Evolutionary conservation across 2,329 filamentous ascomycete species (phyloP).

Genomic region (Alternaria dauci): DNA sequence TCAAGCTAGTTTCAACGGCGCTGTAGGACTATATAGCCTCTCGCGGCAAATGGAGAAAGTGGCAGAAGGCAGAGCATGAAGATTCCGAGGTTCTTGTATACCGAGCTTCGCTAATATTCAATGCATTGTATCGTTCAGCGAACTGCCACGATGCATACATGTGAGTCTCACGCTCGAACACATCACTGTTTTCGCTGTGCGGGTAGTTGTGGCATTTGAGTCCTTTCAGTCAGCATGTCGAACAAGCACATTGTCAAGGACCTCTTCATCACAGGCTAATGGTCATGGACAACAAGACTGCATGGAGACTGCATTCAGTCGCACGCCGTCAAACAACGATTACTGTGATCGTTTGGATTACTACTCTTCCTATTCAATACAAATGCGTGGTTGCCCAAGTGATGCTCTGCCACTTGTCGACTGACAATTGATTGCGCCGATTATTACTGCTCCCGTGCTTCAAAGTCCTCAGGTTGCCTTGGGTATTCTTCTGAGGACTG

Average conservation of each 20-base stretch:
- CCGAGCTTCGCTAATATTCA: background rate
- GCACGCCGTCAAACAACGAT: background rate
- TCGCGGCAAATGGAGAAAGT: background rate
- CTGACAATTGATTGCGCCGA: background rate
- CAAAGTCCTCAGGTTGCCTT: conserved; percentile 22
- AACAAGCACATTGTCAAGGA: background rate
- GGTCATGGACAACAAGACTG: background rate
- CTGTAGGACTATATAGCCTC: background rate
- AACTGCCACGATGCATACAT: background rate
- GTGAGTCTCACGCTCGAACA: background rate
- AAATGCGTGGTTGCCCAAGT: background rate
- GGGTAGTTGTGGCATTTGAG: background rate
- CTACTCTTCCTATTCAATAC: conserved; percentile 3
- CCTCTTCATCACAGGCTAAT: background rate
- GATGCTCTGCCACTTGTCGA: background rate
- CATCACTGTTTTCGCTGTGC: background rate
- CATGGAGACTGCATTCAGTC: background rate
- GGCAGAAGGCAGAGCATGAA: background rate
- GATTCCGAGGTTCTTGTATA: background rate
- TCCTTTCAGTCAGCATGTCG: background rate
- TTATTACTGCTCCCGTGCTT: conserved; percentile 5
- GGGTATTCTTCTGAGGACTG: conserved; percentile 32
- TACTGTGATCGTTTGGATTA: background rate
- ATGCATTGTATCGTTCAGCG: background rate
- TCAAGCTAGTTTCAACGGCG: background rate